Base-by-base conservation (phyloP, 2,329 filamentous ascomycete species). In the Cytospora mali region DNA sequence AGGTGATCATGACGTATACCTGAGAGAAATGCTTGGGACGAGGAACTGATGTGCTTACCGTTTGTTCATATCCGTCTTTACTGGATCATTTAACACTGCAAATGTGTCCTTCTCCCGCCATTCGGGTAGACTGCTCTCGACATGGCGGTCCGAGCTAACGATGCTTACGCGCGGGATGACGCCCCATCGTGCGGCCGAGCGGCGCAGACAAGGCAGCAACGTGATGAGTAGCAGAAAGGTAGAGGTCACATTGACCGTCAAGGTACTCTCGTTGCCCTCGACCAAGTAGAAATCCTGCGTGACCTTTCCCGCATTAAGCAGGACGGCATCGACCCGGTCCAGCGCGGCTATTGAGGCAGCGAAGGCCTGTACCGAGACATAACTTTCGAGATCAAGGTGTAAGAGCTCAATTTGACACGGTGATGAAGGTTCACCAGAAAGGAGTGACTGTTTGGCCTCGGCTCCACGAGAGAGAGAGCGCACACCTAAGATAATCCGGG, bases 331-430 rank as follows among this genome's bases (percentile, higher is more conserved):
- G 21, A 82, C 67, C 11, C 80, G 70, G 4, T 75, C 73, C 31
- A 81, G 68, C 50, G 65, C 64, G 3, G 62, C 64, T 9, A 68
- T 71, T 18, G 71, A 68, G 9, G 42, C 23, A 53, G 67, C 69
- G 63, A 87, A 85, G 1, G 69, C 71, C 56, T 74, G 70, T 42
- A 85, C 76, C 33, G 76, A 81, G 4, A 76, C 75, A 66, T 81
- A 82, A 21, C 73, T 77, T 16, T 67, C 68, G 66, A 85, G 75
- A 67, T 86, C 82, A 5, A 86, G 67, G 13, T 73, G 59, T 81
- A 81, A 85, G 14, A 84, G 80, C 31, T 71, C 71, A 51, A 82
- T 76, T n/a, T n/a, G n/a, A n/a, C n/a, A n/a, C n/a, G n/a, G n/a
- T n/a, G n/a, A n/a, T n/a, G n/a, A n/a, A n/a, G n/a, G n/a, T n/a